Percentiles rank a stretch among this genome's conserved stretches.
Conservation (phyloP, 2,329 filamentous ascomycete species). For the Aspergillus fumigatus region DNA sequence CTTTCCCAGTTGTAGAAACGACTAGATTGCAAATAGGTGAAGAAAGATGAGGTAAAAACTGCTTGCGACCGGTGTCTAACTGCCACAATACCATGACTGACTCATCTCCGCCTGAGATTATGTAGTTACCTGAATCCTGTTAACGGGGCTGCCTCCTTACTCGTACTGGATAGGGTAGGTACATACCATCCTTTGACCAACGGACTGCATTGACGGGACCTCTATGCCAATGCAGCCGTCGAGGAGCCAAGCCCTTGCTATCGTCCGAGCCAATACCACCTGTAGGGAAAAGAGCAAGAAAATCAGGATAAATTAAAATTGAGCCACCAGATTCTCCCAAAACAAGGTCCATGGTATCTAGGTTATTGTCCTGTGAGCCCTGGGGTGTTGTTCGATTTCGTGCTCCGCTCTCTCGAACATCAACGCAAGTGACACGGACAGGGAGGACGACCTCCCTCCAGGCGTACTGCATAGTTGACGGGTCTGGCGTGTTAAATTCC, state of each 20-base stretch:
- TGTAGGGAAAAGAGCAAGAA: slow-evolving; percentile 54
- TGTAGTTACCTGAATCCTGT: slow-evolving; percentile 68
- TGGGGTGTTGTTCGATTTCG: slow-evolving; percentile 11
- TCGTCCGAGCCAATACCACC: slow-evolving; percentile 43
- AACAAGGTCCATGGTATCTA: slow-evolving; percentile 63
- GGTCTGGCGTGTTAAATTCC: slow-evolving; percentile 22
- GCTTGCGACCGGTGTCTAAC: slow-evolving; percentile 75
- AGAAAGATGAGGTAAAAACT: slow-evolving; percentile 85
- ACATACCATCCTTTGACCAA: slow-evolving; percentile 82
- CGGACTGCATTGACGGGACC: slow-evolving; percentile 77
- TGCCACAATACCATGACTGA: slow-evolving; percentile 91
- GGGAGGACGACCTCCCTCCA: slow-evolving; percentile 54
- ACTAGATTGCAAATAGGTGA: slow-evolving; percentile 79
- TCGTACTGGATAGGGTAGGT: background rate
- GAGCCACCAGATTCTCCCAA: slow-evolving; percentile 72
- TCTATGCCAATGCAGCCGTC: slow-evolving; percentile 87
- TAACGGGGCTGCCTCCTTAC: slow-evolving; percentile 5
- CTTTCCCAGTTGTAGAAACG: slow-evolving; percentile 72
- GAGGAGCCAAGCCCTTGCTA: slow-evolving; percentile 45
- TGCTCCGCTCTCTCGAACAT: slow-evolving; percentile 49
- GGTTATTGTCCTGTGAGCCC: slow-evolving; percentile 16
- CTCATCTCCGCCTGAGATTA: slow-evolving; percentile 89
- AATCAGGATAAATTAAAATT: slow-evolving; percentile 77
- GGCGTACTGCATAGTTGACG: slow-evolving; percentile 41
- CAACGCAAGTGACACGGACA: slow-evolving; percentile 63